A percentile compares a stretch with the other conserved stretches of the same genome.
Conservation (phyloP, 192 early-diverging fungal genomes). For the Funneliformis mosseae region DNA sequence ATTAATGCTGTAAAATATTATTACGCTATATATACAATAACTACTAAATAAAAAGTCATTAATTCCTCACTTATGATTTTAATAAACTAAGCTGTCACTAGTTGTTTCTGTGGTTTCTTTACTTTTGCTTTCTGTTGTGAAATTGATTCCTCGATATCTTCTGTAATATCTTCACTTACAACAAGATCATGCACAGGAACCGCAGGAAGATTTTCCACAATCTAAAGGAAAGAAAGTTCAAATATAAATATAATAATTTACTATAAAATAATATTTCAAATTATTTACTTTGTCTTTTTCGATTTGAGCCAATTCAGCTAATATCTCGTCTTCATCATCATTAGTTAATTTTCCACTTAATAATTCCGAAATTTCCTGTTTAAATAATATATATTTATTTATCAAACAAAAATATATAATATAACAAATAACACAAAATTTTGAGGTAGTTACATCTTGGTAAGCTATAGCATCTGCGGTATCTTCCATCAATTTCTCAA, state of each 20-base stretch:
- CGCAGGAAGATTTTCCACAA: neutral
- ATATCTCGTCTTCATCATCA: conserved; percentile 87
- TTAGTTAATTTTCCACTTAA: conserved; percentile 72
- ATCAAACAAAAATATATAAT: conserved; percentile 19
- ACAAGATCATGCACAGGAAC: neutral
- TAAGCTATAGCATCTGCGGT: conserved; percentile 95
- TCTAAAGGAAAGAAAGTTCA: neutral
- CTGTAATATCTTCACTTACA: neutral
- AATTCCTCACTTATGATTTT: neutral
- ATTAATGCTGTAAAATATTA: too few species aligned
- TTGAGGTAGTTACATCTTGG: conserved; percentile 69
- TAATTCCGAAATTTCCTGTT: conserved; percentile 79
- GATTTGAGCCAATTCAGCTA: conserved; percentile 72
- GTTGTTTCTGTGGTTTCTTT: neutral
- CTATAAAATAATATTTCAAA: neutral
- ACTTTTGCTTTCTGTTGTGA: neutral
- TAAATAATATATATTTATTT: neutral
- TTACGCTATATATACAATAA: too few species aligned
- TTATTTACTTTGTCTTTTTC: conserved; percentile 7
- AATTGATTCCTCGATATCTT: neutral
- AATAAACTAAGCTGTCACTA: neutral
- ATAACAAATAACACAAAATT: neutral
- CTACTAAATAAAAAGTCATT: neutral
- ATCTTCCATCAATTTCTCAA: conserved; percentile 94
- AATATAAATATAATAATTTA: neutral